Percentiles rank a stretch among this genome's conserved stretches.
Conservation (phyloP, 345 rosid genomes). For the Brassica cretica region DNA sequence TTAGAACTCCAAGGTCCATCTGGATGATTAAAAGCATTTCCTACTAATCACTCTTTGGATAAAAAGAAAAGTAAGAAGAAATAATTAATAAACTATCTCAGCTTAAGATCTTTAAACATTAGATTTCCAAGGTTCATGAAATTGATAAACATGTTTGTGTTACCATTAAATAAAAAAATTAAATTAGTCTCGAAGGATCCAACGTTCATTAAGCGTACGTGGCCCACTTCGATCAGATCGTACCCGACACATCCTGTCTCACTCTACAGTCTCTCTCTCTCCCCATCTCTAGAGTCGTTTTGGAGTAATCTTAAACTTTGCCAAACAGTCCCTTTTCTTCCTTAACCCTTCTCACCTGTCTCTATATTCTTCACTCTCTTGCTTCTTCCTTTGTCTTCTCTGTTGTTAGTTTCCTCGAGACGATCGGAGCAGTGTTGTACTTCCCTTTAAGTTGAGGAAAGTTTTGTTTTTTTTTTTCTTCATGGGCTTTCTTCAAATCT, state of each 20-base stretch:
- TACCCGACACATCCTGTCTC: constrained; percentile 41
- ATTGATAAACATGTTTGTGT: constrained; percentile 39
- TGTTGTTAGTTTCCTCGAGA: not conserved
- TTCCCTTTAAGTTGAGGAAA: constrained; percentile 25
- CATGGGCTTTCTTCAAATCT: constrained; percentile 2
- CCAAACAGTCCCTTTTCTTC: constrained; percentile 29
- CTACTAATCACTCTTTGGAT: constrained; percentile 1
- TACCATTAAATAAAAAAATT: constrained; percentile 28
- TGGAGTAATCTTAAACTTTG: constrained; percentile 38
- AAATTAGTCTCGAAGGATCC: constrained; percentile 29
- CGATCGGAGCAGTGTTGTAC: constrained; percentile 19
- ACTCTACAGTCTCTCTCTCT: constrained; percentile 15
- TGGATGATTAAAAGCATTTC: not conserved
- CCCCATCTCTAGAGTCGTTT: constrained; percentile 29
- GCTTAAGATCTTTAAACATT: constrained; percentile 9
- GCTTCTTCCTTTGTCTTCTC: not conserved
- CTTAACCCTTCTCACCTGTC: constrained; percentile 13
- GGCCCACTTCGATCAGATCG: constrained; percentile 42
- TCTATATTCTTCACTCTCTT: constrained; percentile 12
- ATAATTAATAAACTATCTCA: not conserved
- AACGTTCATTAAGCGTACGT: constrained; percentile 44
- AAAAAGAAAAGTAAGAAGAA: not conserved
- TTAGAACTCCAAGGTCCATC: not conserved
- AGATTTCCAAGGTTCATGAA: constrained; percentile 32
- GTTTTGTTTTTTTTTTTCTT: not conserved